Evolutionary conservation across 352 stramenopile genomes (phyloP).

Genomic region (Phytophthora parvispora): DNA sequence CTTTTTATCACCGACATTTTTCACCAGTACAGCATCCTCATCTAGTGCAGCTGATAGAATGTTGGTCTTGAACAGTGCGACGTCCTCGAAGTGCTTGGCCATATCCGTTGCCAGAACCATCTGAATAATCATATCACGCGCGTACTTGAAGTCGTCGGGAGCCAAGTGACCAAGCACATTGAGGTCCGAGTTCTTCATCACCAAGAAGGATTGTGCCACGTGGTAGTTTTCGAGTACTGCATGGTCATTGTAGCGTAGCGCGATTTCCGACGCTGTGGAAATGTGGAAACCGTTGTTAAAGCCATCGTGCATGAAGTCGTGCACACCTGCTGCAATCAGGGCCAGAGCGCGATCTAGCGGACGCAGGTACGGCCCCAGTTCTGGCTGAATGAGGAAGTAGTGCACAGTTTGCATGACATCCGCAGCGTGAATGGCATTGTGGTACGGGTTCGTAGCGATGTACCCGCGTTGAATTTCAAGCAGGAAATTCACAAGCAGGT

Average conservation of each 20-base stretch:
- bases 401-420: slow-evolving; percentile 92
- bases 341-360: slow-evolving; percentile 80
- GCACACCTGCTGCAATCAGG: slow-evolving; percentile 84
- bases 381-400: slow-evolving; percentile 86
- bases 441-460: slow-evolving; percentile 87
- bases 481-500: slow-evolving; percentile 78
- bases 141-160: slow-evolving; percentile 87
- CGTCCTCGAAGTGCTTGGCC: slow-evolving; percentile 91
- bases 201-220: slow-evolving; percentile 88
- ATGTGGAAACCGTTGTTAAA: slow-evolving; percentile 95
- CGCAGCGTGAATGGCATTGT: slow-evolving; percentile 91
- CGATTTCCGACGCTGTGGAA: slow-evolving; percentile 86
- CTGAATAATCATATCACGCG: slow-evolving; percentile 91
- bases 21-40: slow-evolving; percentile 77
- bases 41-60: slow-evolving; percentile 77
- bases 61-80: slow-evolving; percentile 90
- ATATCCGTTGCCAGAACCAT: slow-evolving; percentile 94
- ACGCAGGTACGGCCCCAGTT: slow-evolving; percentile 79
- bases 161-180: slow-evolving; percentile 86
- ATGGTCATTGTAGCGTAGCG: slow-evolving; percentile 91
- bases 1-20: slow-evolving; percentile 90
- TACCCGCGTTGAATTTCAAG: slow-evolving; percentile 89
- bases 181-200: slow-evolving; percentile 91
- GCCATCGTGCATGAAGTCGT: slow-evolving; percentile 93
- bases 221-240: slow-evolving; percentile 92